These are phyloP conservation scores for Tothia fuscella DNA, from an alignment of 2,329 filamentous ascomycete genomes.

Conservation along the genomic window DNA sequence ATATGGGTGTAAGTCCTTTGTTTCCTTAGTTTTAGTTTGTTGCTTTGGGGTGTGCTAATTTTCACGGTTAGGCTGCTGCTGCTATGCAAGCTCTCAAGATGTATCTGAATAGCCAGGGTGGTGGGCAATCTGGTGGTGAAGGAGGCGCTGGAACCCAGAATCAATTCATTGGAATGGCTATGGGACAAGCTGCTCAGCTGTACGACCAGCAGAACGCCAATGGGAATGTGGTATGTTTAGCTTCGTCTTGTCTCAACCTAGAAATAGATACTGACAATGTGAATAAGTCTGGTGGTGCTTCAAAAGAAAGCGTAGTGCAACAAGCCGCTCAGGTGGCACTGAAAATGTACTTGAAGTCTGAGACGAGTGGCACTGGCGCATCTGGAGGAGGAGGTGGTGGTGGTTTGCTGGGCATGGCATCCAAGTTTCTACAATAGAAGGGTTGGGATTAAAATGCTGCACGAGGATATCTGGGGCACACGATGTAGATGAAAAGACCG, in stretches of 20 bases:
- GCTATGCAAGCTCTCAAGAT: conserved; percentile 73
- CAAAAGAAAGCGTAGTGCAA: conserved; percentile 70
- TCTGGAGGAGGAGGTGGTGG: conserved; percentile 29
- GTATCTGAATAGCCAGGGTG: conserved; percentile 51
- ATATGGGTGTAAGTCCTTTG: no score
- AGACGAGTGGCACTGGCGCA: conserved; percentile 35
- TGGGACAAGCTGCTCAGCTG: conserved; percentile 76
- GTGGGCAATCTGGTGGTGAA: conserved; percentile 24
- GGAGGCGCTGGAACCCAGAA: conserved; percentile 49
- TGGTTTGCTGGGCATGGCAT: conserved; percentile 45
- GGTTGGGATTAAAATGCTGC: not conserved
- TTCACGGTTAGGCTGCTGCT: no score
- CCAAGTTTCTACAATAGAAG: conserved; percentile 45
- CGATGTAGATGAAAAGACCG: no score
- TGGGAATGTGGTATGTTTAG: conserved; percentile 40
- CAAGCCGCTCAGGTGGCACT: conserved; percentile 75
- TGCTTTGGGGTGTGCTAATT: no score
- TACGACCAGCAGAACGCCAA: conserved; percentile 47
- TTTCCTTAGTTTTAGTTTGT: no score
- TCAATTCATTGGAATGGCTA: conserved; percentile 71
- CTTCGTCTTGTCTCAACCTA: conserved; percentile 2
- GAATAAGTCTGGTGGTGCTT: conserved; percentile 38
- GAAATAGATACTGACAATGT: conserved; percentile 17
- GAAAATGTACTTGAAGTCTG: conserved; percentile 81
- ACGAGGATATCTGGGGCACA: no score